phyloP scores from a whole-genome alignment of 2,329 filamentous ascomycete genomes.

The Xylariaceae sp. region DNA sequence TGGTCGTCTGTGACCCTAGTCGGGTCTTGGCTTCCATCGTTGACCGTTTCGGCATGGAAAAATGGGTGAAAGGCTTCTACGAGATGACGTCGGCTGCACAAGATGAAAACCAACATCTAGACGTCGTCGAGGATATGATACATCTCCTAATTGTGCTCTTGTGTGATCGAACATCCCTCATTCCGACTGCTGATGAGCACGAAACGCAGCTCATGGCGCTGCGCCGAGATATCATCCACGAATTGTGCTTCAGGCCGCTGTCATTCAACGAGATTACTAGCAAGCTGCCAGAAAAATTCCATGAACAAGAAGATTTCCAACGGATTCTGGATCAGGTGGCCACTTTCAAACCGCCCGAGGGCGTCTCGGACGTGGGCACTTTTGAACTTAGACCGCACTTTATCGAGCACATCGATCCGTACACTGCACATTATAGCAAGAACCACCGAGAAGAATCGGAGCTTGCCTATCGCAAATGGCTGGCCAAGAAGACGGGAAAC shows the following conservation, averaged over 20 bases:
- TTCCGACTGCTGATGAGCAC: constrained; percentile 58
- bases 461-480: constrained; percentile 75
- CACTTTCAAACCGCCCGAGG: constrained; percentile 82
- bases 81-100: constrained; percentile 63
- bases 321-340: constrained; percentile 80
- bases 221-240: constrained; percentile 84
- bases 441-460: constrained; percentile 97
- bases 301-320: constrained; percentile 84
- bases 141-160: constrained; percentile 86
- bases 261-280: constrained; percentile 87
- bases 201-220: constrained; percentile 63
- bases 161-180: constrained; percentile 77
- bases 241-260: constrained; percentile 90
- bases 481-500: constrained; percentile 82
- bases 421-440: constrained; percentile 91
- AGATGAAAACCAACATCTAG: constrained; percentile 81
- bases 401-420: constrained; percentile 85
- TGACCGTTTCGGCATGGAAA: constrained; percentile 81
- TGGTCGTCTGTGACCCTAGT: constrained; percentile 77
- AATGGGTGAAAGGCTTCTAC: constrained; percentile 82
- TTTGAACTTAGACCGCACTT: constrained; percentile 87
- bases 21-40: constrained; percentile 82
- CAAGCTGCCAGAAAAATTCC: constrained; percentile 80
- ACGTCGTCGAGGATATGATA: constrained; percentile 92
- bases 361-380: constrained; percentile 83